Percentiles rank a stretch among this genome's conserved stretches.
These are phyloP conservation scores for Didymella pinodella DNA, from an alignment of 2,329 filamentous ascomycete genomes.

Conservation along the genomic window DNA sequence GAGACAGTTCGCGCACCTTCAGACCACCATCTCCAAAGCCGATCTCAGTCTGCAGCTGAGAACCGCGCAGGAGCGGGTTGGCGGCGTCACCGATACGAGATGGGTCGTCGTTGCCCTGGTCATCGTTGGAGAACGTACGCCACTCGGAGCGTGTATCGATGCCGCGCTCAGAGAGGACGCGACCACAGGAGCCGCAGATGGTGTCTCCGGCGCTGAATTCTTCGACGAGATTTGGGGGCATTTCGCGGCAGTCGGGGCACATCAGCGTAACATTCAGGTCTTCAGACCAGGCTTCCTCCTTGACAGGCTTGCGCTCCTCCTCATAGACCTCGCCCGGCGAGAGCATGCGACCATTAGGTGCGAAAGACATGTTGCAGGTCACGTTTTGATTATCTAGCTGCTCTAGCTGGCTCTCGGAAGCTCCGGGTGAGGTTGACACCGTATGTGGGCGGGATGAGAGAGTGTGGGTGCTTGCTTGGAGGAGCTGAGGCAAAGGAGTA, in stretches of 20 bases:
- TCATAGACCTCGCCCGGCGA: constrained; percentile 57
- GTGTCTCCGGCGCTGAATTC: constrained; percentile 93
- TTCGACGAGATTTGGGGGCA: constrained; percentile 90
- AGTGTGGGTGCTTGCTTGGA: constrained; percentile 20
- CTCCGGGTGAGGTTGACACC: constrained; percentile 27
- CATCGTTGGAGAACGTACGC: constrained; percentile 98
- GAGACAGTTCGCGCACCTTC: constrained; percentile 76
- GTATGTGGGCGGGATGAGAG: constrained; percentile 32
- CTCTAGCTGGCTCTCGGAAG: constrained; percentile 22
- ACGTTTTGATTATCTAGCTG: constrained; percentile 24
- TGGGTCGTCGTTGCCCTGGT: constrained; percentile 94
- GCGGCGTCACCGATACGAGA: constrained; percentile 96
- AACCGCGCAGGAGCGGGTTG: constrained; percentile 88
- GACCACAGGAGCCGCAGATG: constrained; percentile 88
- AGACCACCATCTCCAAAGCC: constrained; percentile 79
- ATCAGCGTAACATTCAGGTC: constrained; percentile 86
- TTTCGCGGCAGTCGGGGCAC: constrained; percentile 88
- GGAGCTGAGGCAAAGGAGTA: constrained; percentile 10
- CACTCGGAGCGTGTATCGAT: constrained; percentile 97
- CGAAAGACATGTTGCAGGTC: constrained; percentile 41
- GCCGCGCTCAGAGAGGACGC: constrained; percentile 88
- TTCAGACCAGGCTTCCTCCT: constrained; percentile 69
- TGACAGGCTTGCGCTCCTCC: constrained; percentile 44
- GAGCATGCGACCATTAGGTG: constrained; percentile 48
- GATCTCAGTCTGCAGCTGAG: constrained; percentile 87